Conservation (phyloP, 2,329 filamentous ascomycete species). For the Colletotrichum eleusines region DNA sequence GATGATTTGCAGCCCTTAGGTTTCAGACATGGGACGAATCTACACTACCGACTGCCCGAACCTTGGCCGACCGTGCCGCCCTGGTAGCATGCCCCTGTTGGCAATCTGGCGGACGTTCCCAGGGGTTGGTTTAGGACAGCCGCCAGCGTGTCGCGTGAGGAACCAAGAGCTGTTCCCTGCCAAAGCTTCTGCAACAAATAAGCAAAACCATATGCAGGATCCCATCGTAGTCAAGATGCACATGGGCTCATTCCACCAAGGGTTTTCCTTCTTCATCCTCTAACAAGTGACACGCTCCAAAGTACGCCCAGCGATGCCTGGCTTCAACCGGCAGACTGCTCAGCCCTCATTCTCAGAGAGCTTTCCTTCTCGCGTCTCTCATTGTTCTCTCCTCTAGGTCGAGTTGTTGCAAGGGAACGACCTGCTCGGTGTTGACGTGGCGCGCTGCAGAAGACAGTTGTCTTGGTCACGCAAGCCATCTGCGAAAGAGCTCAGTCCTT, state of each 20-base stretch:
- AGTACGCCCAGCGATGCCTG: neutral
- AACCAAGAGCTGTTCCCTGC: conserved; percentile 30
- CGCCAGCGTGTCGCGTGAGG: conserved; percentile 33
- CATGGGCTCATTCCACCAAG: neutral
- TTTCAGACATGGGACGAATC: conserved; percentile 39
- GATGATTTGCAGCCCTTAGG: conserved; percentile 38
- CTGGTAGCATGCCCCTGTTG: conserved; percentile 3
- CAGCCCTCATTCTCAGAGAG: neutral
- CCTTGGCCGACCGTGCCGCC: conserved; percentile 8
- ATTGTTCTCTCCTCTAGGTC: neutral
- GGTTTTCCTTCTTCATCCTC: neutral
- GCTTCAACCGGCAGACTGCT: neutral
- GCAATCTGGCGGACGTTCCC: neutral
- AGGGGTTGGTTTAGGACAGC: conserved; percentile 4
- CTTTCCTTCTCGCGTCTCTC: too few species aligned
- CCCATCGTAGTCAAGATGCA: conserved; percentile 14
- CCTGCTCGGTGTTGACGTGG: conserved; percentile 7
- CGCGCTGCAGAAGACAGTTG: neutral
- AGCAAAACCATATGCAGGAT: conserved; percentile 24
- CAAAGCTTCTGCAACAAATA: conserved; percentile 22
- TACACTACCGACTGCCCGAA: conserved; percentile 30
- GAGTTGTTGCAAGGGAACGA: too few species aligned
- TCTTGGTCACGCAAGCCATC: conserved; percentile 22
- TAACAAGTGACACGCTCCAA: neutral
- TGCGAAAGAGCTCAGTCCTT: conserved; percentile 7